Percentiles rank a stretch among this genome's conserved stretches.
phyloP scores from a whole-genome alignment of 164 flowering plant genomes.

The Kingdonia uniflora region DNA sequence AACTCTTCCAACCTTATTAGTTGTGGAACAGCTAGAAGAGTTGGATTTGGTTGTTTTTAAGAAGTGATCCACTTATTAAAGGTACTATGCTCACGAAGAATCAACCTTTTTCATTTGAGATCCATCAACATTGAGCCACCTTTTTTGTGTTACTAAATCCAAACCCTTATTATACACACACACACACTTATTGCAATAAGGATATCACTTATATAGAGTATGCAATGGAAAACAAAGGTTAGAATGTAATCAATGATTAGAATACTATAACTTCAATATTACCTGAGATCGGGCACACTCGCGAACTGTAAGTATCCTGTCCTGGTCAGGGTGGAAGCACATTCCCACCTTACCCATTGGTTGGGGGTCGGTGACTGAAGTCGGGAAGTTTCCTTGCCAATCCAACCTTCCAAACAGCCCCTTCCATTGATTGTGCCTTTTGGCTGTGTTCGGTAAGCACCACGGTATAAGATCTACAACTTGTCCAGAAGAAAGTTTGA shows the following conservation, averaged over 20 bases:
- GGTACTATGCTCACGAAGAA: too few species aligned
- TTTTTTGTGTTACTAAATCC: too few species aligned
- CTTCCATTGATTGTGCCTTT: conserved; percentile 91
- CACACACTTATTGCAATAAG: background rate
- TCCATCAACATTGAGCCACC: too few species aligned
- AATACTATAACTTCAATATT: conserved; percentile 15
- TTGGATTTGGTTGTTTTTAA: too few species aligned
- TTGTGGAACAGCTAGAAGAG: too few species aligned
- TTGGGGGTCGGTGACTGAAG: conserved; percentile 90
- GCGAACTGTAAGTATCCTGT: conserved; percentile 83
- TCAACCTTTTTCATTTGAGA: too few species aligned
- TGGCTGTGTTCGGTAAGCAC: conserved; percentile 90
- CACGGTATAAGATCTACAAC: conserved; percentile 84
- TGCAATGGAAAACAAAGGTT: too few species aligned
- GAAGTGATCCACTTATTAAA: too few species aligned
- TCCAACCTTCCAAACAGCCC: conserved; percentile 90
- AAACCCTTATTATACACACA: background rate
- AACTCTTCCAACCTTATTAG: too few species aligned
- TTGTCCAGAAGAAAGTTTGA: conserved; percentile 65
- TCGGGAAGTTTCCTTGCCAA: conserved; percentile 96
- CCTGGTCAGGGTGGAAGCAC: conserved; percentile 97
- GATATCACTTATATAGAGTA: background rate
- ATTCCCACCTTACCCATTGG: conserved; percentile 98
- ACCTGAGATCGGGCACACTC: conserved; percentile 96
- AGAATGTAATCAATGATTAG: background rate